Conservation (phyloP, 805 yeast species). For the Pichia ethanolica region DNA sequence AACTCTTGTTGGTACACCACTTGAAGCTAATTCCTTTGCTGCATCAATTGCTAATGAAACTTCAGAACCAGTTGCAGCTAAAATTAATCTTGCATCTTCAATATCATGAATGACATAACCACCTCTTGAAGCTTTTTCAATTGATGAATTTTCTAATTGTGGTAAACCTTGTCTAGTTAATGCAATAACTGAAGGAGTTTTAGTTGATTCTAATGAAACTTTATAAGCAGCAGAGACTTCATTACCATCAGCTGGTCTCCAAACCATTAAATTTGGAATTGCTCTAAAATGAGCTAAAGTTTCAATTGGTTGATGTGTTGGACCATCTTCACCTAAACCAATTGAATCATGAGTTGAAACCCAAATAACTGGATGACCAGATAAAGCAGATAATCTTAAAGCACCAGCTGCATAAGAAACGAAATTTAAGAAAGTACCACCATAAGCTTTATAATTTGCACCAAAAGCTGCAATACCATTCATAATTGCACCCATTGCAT, state of each 20-base stretch:
- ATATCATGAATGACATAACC: slow-evolving; percentile 72
- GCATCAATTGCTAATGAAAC: slow-evolving; percentile 77
- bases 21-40: slow-evolving; percentile 57
- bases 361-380: slow-evolving; percentile 79
- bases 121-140: slow-evolving; percentile 91
- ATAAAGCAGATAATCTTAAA: slow-evolving; percentile 73
- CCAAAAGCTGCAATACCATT: slow-evolving; percentile 93
- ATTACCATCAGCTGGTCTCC: slow-evolving; percentile 94
- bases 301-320: slow-evolving; percentile 90
- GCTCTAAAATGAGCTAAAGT: slow-evolving; percentile 84
- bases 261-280: slow-evolving; percentile 69
- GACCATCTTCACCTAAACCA: slow-evolving; percentile 91
- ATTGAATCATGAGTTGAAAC: slow-evolving; percentile 88
- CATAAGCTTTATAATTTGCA: slow-evolving; percentile 81
- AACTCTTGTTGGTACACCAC: slow-evolving; percentile 69
- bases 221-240: slow-evolving; percentile 80
- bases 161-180: slow-evolving; percentile 84
- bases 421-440: slow-evolving; percentile 97
- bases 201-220: slow-evolving; percentile 50
- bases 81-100: slow-evolving; percentile 58
- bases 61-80: slow-evolving; percentile 94
- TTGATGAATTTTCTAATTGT: slow-evolving; percentile 85
- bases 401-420: slow-evolving; percentile 81
- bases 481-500: slow-evolving; percentile 97
- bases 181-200: slow-evolving; percentile 70